Percentiles rank a stretch among this genome's conserved stretches.
Evolutionary conservation across 108 stramenopile species (phyloP).

Genomic region (Nitzschia putrida): DNA sequence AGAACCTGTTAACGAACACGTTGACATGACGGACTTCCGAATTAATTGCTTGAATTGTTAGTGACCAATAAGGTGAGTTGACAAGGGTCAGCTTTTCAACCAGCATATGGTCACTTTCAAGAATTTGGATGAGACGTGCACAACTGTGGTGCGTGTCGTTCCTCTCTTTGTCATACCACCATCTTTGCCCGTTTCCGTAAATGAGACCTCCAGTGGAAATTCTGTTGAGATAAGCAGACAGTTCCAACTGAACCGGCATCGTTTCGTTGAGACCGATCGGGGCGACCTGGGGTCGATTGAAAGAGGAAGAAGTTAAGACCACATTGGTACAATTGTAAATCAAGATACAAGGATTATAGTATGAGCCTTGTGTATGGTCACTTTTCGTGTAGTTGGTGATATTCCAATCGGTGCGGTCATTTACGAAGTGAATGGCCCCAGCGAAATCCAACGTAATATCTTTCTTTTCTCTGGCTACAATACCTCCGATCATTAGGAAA

Average conservation of each 20-base stretch:
- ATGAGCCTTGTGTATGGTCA: not conserved
- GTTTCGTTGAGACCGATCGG: constrained; percentile 20
- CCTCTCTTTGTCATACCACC: constrained; percentile 33
- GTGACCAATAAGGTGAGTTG: constrained; percentile 38
- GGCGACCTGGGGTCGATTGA: constrained; percentile 1
- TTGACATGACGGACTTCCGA: constrained; percentile 40
- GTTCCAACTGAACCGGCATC: constrained; percentile 14
- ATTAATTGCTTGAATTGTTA: constrained; percentile 28
- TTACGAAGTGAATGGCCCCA: constrained; percentile 19
- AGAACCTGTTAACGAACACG: constrained; percentile 35
- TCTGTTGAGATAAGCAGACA: not conserved
- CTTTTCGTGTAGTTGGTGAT: constrained; percentile 10
- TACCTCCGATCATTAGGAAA: constrained; percentile 28
- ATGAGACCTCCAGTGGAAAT: constrained; percentile 23
- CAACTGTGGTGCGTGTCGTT: constrained; percentile 16
- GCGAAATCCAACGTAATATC: constrained; percentile 25
- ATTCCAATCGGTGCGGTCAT: constrained; percentile 11
- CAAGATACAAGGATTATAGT: constrained; percentile 44
- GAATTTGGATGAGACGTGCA: constrained; percentile 35
- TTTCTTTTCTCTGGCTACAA: constrained; percentile 14
- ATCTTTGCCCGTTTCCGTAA: constrained; percentile 34
- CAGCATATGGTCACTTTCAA: constrained; percentile 22
- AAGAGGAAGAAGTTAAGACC: constrained; percentile 21
- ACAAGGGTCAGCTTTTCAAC: constrained; percentile 37
- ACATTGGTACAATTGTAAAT: constrained; percentile 29